These are phyloP conservation scores for Articulospora tetracladia DNA, from an alignment of 495 filamentous ascomycete genomes.

Conservation along the genomic window DNA sequence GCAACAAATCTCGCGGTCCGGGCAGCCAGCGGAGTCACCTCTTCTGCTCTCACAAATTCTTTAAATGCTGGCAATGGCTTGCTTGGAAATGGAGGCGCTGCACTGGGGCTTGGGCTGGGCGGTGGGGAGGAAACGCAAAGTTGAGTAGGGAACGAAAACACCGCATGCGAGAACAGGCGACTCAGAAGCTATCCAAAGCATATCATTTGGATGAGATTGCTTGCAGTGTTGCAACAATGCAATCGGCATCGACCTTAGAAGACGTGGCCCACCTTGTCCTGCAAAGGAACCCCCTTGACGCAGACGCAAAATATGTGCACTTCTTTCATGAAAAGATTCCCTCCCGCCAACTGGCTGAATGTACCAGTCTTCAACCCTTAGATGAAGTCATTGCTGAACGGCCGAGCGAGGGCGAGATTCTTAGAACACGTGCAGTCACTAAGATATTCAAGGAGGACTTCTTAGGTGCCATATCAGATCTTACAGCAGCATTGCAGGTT, in stretches of 20 bases:
- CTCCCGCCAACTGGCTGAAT: conserved; percentile 68
- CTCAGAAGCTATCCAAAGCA: conserved; percentile 68
- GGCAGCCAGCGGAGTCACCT: conserved; percentile 65
- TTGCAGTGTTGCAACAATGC: conserved; percentile 78
- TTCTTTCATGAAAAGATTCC: conserved; percentile 90
- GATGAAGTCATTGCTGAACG: conserved; percentile 60
- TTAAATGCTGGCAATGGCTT: conserved; percentile 38
- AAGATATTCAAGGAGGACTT: conserved; percentile 73
- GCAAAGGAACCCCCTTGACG: conserved; percentile 55
- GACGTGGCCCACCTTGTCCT: conserved; percentile 73
- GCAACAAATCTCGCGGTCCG: conserved; percentile 73
- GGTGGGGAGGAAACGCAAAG: conserved; percentile 55
- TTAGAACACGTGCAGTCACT: conserved; percentile 68
- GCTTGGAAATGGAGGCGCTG: conserved; percentile 48
- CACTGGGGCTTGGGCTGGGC: conserved; percentile 58
- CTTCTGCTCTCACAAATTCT: conserved; percentile 51
- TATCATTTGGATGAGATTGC: conserved; percentile 79
- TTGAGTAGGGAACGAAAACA: conserved; percentile 70
- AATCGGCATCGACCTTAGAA: conserved; percentile 71
- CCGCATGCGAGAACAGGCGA: conserved; percentile 72
- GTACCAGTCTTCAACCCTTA: conserved; percentile 59
- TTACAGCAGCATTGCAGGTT: conserved; percentile 60
- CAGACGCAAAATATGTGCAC: conserved; percentile 76
- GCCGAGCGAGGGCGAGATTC: conserved; percentile 58
- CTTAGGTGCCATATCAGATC: conserved; percentile 59